Conservation (phyloP, 2,329 filamentous ascomycete genomes). For the Ophiostoma perfectum region DNA sequence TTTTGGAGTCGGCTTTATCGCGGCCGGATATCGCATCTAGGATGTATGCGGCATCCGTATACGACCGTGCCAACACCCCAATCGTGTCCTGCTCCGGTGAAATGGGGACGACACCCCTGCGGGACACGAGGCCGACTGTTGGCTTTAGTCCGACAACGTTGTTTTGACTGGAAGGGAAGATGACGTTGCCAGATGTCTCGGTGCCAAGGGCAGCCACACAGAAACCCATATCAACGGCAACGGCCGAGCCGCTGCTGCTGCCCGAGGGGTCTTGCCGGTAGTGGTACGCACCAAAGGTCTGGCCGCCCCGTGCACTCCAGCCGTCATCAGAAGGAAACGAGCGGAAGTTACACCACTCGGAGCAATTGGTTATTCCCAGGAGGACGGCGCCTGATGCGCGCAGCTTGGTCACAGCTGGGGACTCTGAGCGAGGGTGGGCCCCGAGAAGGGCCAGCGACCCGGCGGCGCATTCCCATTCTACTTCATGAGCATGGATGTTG, state of each 20-base stretch:
- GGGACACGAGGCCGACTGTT: constrained; percentile 59
- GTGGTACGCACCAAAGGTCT: constrained; percentile 25
- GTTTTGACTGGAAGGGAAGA: constrained; percentile 49
- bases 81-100: constrained; percentile 60
- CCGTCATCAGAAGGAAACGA: constrained; percentile 24
- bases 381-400: constrained; percentile 23
- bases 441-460: constrained; percentile 57
- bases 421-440: constrained; percentile 19
- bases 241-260: constrained; percentile 56
- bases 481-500: constrained; percentile 52
- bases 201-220: constrained; percentile 56
- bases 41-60: constrained; percentile 59
- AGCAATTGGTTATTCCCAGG: constrained; percentile 24
- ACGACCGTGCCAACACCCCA: constrained; percentile 58
- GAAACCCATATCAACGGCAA: constrained; percentile 54
- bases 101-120: constrained; percentile 60
- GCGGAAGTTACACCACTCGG: constrained; percentile 26
- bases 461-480: constrained; percentile 48
- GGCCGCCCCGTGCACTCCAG: constrained; percentile 26
- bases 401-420: constrained; percentile 28
- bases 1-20: constrained; percentile 61
- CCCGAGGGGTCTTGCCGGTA: constrained; percentile 42
- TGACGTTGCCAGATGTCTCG: constrained; percentile 60
- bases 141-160: constrained; percentile 65
- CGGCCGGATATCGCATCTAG: constrained; percentile 59